phyloP scores from a whole-genome alignment of 805 yeast genomes.

The Lachancea dasiensis region DNA sequence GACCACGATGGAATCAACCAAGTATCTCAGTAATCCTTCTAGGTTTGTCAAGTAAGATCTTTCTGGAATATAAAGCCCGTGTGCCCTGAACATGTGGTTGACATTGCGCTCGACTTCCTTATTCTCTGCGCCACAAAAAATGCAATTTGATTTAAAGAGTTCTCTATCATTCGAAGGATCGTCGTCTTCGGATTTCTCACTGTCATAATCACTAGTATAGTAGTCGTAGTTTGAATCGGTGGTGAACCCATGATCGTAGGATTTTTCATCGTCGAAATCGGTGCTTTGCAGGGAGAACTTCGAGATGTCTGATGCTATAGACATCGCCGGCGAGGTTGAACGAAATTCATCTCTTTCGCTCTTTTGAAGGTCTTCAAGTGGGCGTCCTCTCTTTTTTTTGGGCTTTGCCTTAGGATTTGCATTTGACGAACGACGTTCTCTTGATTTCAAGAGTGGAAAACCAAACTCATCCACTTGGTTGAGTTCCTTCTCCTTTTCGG shows the following conservation, averaged over 20 bases:
- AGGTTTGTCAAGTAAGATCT: slow-evolving; percentile 58
- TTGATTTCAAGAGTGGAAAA: slow-evolving; percentile 32
- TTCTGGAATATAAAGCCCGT: slow-evolving; percentile 89
- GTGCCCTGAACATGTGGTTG: slow-evolving; percentile 69
- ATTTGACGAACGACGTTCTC: slow-evolving; percentile 13
- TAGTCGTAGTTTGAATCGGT: slow-evolving; percentile 34
- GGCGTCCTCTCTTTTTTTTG: slow-evolving; percentile 26
- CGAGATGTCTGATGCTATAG: slow-evolving; percentile 50
- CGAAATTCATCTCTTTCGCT: slow-evolving; percentile 24
- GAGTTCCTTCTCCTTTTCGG: slow-evolving; percentile 27
- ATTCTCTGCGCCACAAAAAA: slow-evolving; percentile 51
- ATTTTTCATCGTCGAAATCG: slow-evolving; percentile 41
- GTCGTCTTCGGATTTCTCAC: slow-evolving; percentile 21
- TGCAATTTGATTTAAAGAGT: slow-evolving; percentile 37
- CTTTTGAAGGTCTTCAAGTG: slow-evolving; percentile 4
- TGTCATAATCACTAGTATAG: slow-evolving; percentile 31
- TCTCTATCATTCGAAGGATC: slow-evolving; percentile 28
- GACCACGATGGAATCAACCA: slow-evolving; percentile 74
- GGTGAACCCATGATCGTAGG: slow-evolving; percentile 44
- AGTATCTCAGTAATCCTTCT: slow-evolving; percentile 64
- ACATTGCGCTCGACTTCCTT: slow-evolving; percentile 53
- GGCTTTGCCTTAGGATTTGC: not conserved
- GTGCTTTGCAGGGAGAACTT: slow-evolving; percentile 36
- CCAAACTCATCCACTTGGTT: slow-evolving; percentile 37
- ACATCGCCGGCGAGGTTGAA: slow-evolving; percentile 46